A percentile compares a stretch with the other conserved stretches of the same genome.
Conservation (phyloP, 2,329 filamentous ascomycete genomes). For the Ophiostoma triangulosporum region DNA sequence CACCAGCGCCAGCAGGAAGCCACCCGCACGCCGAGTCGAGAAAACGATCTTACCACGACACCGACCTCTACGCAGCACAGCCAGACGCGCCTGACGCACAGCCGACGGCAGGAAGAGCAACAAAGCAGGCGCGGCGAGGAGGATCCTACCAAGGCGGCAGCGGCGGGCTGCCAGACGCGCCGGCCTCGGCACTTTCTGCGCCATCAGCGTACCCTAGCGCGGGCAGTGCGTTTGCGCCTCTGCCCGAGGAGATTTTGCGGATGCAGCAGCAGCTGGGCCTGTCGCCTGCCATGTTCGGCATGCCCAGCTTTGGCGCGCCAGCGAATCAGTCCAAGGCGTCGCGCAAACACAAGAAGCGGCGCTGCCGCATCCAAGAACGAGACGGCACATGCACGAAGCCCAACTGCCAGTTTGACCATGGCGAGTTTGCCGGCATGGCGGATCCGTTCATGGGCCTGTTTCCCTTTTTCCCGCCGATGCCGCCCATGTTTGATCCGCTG, state of each 20-base stretch:
- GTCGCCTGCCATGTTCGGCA: constrained; percentile 22
- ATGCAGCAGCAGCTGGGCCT: constrained; percentile 41
- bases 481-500: neutral
- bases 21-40: constrained; percentile 17
- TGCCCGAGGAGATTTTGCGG: constrained; percentile 46
- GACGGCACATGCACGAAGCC: constrained; percentile 61
- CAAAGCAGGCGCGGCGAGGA: constrained; percentile 48
- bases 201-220: neutral
- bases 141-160: constrained; percentile 20
- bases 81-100: constrained; percentile 18
- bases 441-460: neutral
- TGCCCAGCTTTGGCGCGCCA: constrained; percentile 17
- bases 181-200: too few relatives aligned
- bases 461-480: neutral
- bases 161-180: neutral
- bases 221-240: constrained; percentile 17
- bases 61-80: neutral
- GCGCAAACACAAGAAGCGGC: constrained; percentile 29
- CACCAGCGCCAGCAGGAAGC: neutral
- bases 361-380: constrained; percentile 57
- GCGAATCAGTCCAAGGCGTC: constrained; percentile 10
- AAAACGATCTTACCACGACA: constrained; percentile 45
- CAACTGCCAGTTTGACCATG: constrained; percentile 56
- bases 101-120: constrained; percentile 26
- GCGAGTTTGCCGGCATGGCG: neutral